Base-by-base conservation (phyloP, 495 filamentous ascomycete species). In the Aspergillus taichungensis region DNA sequence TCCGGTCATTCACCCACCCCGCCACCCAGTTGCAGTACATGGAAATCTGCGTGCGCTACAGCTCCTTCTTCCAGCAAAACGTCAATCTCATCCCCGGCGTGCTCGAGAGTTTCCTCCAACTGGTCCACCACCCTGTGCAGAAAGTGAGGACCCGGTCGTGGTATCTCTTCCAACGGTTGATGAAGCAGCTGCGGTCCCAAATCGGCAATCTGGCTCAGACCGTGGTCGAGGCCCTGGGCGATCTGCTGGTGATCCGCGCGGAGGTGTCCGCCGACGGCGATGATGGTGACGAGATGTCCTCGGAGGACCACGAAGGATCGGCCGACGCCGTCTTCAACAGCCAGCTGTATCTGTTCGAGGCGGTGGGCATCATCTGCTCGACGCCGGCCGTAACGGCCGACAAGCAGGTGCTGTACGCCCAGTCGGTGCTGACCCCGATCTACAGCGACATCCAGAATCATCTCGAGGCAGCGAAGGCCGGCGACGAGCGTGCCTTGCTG, bases 21-120 rank as follows among this genome's bases (percentile, higher is more conserved):
- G 87, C 88, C 13, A 87, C 95, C 29, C 82, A 96, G 46, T 73
- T 97, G 11, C 88, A 95, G 62, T 97, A 92, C 54, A 97, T 97
- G 94, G 92, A 97, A 54, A 92, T 95, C 34, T 94, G 88, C 59
- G 88, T 95, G 30, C 83, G 92, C 31, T 97, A 97, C 60, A 82
- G 78, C 61, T 75, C 78, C n/a, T 95, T 95, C 65, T 97, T 99
- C 65, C 87, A 94, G 47, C 72, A 76, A 31, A 84, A 95, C 52
- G 74, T 82, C 3, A 71, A 79, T 1, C 75, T 82, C 37, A 92
- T 97, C 35, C 85, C 85, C 6, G 81, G 77, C 47, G 88, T 88
- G 5, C 72, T 99, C n/a, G 88, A 95, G 51, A 85, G 83, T 55
- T 99, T 97, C 66, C 86, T 97, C 30, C 79, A 80, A 29, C 78